Conservation (phyloP, 163 green algal species). For the Scenedesmus sp. region DNA sequence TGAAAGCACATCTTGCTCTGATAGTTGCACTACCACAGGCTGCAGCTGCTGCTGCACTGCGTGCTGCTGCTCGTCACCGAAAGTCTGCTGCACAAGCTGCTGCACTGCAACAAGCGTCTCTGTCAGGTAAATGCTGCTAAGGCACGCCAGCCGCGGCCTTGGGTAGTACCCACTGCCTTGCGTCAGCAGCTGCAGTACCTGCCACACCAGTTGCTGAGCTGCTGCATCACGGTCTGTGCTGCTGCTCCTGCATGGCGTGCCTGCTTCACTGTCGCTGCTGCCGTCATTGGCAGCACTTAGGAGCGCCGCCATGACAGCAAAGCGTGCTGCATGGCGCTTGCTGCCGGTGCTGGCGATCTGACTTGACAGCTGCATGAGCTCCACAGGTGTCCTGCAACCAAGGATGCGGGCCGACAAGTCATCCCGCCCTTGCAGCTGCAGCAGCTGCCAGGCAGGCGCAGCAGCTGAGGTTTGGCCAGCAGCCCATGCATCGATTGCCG, state of each 20-base stretch:
- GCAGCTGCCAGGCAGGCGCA: not conserved
- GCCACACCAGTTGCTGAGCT: not conserved
- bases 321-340: slow-evolving; percentile 15
- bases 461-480: not conserved
- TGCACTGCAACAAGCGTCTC: slow-evolving; percentile 18
- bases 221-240: not conserved
- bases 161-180: not conserved
- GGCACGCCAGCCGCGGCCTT: not conserved
- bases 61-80: slow-evolving; percentile 11
- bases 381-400: not conserved
- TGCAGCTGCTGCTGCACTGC: slow-evolving; percentile 15
- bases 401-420: slow-evolving; percentile 17
- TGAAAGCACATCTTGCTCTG: not conserved
- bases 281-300: not conserved
- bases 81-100: not conserved
- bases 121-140: slow-evolving; percentile 9
- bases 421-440: slow-evolving; percentile 27
- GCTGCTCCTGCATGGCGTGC: not conserved
- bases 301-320: not conserved
- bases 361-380: not conserved
- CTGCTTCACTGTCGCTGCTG: not conserved
- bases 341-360: not conserved
- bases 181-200: not conserved
- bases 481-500: not conserved
- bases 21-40: not conserved